A percentile compares a stretch with the other conserved stretches of the same genome.
Conservation (phyloP, 495 filamentous ascomycete species). For the Filosporella fistucella region DNA sequence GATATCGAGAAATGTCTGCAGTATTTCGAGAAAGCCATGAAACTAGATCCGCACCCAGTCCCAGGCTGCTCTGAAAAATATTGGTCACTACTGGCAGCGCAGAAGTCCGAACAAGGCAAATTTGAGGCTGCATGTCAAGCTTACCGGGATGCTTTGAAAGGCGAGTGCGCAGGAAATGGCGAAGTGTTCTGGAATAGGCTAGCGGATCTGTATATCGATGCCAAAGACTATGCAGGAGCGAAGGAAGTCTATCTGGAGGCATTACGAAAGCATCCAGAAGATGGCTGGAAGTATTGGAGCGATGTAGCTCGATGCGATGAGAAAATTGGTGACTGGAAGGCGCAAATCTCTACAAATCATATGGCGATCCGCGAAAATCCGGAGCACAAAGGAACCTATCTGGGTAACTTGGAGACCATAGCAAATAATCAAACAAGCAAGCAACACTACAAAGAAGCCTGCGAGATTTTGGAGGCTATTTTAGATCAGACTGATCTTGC, state of each 20-base stretch:
- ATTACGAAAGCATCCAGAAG: conserved; percentile 3
- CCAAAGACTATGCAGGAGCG: background rate
- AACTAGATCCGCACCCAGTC: conserved; percentile 2
- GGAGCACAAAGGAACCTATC: background rate
- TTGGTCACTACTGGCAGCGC: conserved; percentile 2
- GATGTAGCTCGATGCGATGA: conserved; percentile 1
- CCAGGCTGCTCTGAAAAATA: conserved; percentile 1
- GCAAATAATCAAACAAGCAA: conserved; percentile 4
- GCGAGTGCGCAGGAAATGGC: background rate
- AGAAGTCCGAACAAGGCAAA: background rate
- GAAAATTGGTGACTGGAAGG: background rate
- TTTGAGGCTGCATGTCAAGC: conserved; percentile 4
- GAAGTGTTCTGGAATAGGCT: conserved; percentile 2
- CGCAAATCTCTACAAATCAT: background rate
- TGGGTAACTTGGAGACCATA: conserved; percentile 1
- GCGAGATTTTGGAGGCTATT: conserved; percentile 1
- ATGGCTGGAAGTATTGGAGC: conserved; percentile 4
- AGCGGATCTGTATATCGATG: background rate
- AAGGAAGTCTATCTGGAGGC: conserved; percentile 3
- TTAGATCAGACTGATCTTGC: background rate
- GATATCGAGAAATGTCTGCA: background rate
- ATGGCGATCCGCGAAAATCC: background rate
- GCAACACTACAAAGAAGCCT: conserved; percentile 1
- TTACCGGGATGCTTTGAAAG: conserved; percentile 1
- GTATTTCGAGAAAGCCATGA: conserved; percentile 1